phyloP scores from a whole-genome alignment of 2,329 filamentous ascomycete species.

The Phialophora chinensis region DNA sequence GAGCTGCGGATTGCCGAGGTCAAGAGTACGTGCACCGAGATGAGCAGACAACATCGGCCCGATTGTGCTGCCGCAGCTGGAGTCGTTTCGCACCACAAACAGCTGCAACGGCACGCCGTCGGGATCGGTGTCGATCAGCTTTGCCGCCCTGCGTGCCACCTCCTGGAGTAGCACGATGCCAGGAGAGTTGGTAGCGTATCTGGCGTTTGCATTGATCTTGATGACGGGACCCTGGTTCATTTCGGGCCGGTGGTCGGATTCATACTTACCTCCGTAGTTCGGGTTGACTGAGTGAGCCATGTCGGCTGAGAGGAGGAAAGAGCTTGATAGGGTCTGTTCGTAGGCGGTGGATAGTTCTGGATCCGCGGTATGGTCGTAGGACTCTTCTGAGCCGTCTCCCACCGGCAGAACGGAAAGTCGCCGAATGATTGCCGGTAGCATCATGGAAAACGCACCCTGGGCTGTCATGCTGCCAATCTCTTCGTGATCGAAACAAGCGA shows the following conservation, averaged over 20 bases:
- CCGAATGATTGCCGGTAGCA: constrained; percentile 83
- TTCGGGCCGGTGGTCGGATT: constrained; percentile 84
- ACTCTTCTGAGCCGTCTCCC: constrained; percentile 63
- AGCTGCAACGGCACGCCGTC: constrained; percentile 86
- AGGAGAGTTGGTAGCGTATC: constrained; percentile 94
- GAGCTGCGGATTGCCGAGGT: constrained; percentile 91
- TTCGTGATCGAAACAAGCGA: constrained; percentile 96
- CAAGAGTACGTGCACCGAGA: constrained; percentile 84
- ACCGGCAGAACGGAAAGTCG: constrained; percentile 79
- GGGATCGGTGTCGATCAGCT: constrained; percentile 59
- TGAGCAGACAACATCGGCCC: constrained; percentile 93
- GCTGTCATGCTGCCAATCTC: constrained; percentile 93
- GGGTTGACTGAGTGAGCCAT: constrained; percentile 98
- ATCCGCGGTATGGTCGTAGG: constrained; percentile 67
- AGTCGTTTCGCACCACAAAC: constrained; percentile 96
- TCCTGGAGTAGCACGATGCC: constrained; percentile 93
- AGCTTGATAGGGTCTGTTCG: constrained; percentile 88
- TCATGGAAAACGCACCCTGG: constrained; percentile 91
- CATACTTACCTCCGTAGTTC: constrained; percentile 92
- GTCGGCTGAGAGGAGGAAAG: constrained; percentile 93
- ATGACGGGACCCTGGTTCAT: constrained; percentile 98
- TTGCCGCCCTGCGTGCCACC: constrained; percentile 67
- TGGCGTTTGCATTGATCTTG: constrained; percentile 97
- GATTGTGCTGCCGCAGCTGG: constrained; percentile 92
- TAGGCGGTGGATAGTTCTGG: constrained; percentile 77